Evolutionary conservation across 2,329 filamentous ascomycete species (phyloP), one percentile per base, ranked within the genome.

Genomic region (Colletotrichum simmondsii): DNA sequence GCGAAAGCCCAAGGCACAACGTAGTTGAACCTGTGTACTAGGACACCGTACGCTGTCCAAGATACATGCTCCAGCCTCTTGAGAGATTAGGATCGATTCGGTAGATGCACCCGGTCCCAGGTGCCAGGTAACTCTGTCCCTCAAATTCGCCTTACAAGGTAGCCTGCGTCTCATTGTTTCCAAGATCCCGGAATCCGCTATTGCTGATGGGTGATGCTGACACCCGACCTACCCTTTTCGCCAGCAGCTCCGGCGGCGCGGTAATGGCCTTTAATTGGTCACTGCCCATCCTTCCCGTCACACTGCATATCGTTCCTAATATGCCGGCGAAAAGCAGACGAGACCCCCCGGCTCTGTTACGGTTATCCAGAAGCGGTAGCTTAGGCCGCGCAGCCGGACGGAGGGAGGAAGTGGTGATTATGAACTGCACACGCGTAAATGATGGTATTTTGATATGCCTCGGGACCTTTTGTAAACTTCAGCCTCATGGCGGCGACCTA

Each of bases 31-130:
- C 35, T 49, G 24, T 26, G 30, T 12, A 16, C 59, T 10, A 49
- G 59, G 8, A n/a, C 59, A 12, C 8, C 16, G 11, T 11, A 19
- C 30, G 30, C 30, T 32, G 30, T 32, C 30, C 30, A 19, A 28
- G 24, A 14, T 32, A 26, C 42, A 56, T 19, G 2, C 35, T 56
- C 32, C 35, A n/a, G 46, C 24, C 30, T 60, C n/a, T 42, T 19
- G 11, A 14, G 35, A 26, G n/a, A 35, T 30, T 49, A 35, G 59
- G 26, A 28, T 49, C 53, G n/a, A 11, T 7, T 30, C 30, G 11
- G 35, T 16, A 56, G 35, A 52, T 60, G 60, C 54, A 56, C n/a
- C 56, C 65, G 56, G 63, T 61, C 32, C 68, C 68, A 71, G 53
- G 46, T 61, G 8, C 46, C 68, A 62, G 56, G 56, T 49, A 49